Evolutionary conservation across 2,329 filamentous ascomycete genomes (phyloP).

Genomic region (Plectosphaerella cucumerina): DNA sequence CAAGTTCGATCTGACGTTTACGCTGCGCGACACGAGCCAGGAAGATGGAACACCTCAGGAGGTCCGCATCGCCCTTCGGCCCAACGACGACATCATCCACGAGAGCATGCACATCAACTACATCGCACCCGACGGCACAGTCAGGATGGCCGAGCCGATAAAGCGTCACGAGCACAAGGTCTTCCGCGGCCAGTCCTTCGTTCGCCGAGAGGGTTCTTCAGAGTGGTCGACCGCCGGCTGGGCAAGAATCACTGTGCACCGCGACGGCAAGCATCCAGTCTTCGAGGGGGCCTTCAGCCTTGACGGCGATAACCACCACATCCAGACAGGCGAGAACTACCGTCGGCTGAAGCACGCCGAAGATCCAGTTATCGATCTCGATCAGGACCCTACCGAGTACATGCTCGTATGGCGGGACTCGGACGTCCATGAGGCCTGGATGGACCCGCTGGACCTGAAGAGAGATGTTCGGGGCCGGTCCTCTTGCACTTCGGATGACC

Average conservation of each 20-base stretch:
- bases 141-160: slow-evolving; percentile 64
- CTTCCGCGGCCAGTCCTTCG: slow-evolving; percentile 75
- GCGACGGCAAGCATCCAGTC: slow-evolving; percentile 72
- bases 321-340: slow-evolving; percentile 74
- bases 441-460: slow-evolving; percentile 60
- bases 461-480: slow-evolving; percentile 42
- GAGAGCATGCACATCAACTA: slow-evolving; percentile 72
- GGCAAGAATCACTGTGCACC: slow-evolving; percentile 74
- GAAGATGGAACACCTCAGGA: slow-evolving; percentile 37
- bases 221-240: slow-evolving; percentile 81
- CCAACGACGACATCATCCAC: slow-evolving; percentile 85
- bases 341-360: slow-evolving; percentile 63
- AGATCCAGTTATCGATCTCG: slow-evolving; percentile 61
- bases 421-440: slow-evolving; percentile 55
- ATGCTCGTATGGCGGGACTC: slow-evolving; percentile 94
- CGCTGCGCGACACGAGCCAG: slow-evolving; percentile 50
- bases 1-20: slow-evolving; percentile 80
- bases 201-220: slow-evolving; percentile 53
- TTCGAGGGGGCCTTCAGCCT: slow-evolving; percentile 90
- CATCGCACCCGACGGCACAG: slow-evolving; percentile 65
- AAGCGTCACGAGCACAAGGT: slow-evolving; percentile 73
- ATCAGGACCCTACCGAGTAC: slow-evolving; percentile 56
- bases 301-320: slow-evolving; percentile 77
- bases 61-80: slow-evolving; percentile 77
- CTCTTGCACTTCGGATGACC: slow-evolving; percentile 68